Base-by-base conservation (phyloP, 1,139 yeast genomes). In the Hansenula anomala region DNA sequence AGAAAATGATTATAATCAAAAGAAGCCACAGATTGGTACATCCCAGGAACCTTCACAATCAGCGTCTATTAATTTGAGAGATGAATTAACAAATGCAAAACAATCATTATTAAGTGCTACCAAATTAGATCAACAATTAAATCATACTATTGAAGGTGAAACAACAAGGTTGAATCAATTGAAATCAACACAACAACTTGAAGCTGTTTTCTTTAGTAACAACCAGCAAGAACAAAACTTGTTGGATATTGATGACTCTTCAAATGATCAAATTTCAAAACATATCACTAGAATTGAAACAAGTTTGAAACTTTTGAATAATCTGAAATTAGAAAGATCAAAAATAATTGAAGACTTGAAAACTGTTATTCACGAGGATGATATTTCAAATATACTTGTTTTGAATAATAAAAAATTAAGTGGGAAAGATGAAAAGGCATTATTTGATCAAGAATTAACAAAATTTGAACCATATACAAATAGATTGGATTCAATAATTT, bases 321-420 rank as follows among this genome's bases (percentile, higher is more conserved):
- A 38, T 26, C 32, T 38, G 55, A 71, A 69, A 51, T 66, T 73
- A 25, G 92, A 84, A 54, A 78, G 95, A 39, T 60, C 65, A 16
- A 69, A 77, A 33, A 70, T 83, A 3, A 67, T 86, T 33, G 70
- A 70, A 3, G 87, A 79, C 36, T 69, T 90, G 55, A 89, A 88
- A 56, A 71, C 67, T 8, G 75, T 75, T 39, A 80, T 87, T 30
- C 95, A 83, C 52, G 70, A 74, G 17, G 98, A 92, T 60, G 97
- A 92, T 56, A 88, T 90, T 37, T 83, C 96, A 0, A 81, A 85
- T 41, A 69, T 83, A 20, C 68, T 92, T 28, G 75, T 92, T 5
- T 64, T 84, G 48, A 84, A 86, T 58, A 78, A 80, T 48, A 75
- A 76, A 38, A 67, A 73, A 26, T 19, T 42, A 6, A 61, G 71